These are phyloP conservation scores for Fraxinus paxiana DNA, from an alignment of 305 asterid genomes.

Conservation along the genomic window DNA sequence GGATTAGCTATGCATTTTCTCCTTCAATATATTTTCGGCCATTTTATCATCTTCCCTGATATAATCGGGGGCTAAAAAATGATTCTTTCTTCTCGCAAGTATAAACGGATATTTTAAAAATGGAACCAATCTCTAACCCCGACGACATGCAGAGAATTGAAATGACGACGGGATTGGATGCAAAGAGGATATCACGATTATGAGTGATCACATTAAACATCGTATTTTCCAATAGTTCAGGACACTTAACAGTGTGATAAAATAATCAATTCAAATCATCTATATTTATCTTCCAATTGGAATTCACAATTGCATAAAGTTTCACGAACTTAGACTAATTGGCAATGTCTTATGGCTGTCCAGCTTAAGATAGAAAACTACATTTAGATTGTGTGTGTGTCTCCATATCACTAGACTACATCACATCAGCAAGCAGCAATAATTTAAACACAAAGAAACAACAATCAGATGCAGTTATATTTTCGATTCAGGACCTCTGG, in stretches of 20 bases:
- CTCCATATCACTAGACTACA: not conserved
- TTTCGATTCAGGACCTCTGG: not conserved
- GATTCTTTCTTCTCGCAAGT: not conserved
- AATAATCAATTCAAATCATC: too few relatives aligned
- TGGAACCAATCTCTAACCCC: not conserved
- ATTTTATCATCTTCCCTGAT: not conserved
- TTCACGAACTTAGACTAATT: not conserved
- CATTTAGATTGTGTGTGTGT: not conserved
- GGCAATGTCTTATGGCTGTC: not conserved
- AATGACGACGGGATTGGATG: not conserved
- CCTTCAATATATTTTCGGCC: not conserved
- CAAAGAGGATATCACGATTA: not conserved
- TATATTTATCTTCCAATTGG: not conserved
- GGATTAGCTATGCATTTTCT: not conserved
- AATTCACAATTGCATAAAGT: too few relatives aligned
- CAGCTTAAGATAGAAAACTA: not conserved
- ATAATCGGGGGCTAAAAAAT: not conserved
- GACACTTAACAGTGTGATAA: too few relatives aligned
- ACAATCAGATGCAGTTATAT: not conserved
- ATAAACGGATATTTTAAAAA: too few relatives aligned
- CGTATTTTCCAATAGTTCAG: too few relatives aligned
- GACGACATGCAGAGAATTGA: not conserved
- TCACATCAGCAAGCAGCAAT: not conserved
- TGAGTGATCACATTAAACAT: not conserved
- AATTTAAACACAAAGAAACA: not conserved